phyloP scores from a whole-genome alignment of 345 rosid genomes.

The Turritis glabra region DNA sequence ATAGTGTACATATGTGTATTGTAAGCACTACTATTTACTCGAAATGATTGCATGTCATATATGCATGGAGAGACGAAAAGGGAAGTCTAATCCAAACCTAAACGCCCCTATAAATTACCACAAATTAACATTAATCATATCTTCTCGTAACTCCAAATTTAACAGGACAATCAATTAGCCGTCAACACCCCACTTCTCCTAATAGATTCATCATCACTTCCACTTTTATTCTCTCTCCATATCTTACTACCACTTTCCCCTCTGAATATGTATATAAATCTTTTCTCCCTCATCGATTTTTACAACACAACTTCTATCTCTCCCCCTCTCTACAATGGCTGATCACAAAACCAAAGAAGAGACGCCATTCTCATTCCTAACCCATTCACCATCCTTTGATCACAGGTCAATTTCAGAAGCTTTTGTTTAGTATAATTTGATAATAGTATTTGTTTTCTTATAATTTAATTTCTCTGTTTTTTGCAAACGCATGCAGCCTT shows the following conservation, averaged over 20 bases:
- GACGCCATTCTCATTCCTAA: constrained; percentile 20
- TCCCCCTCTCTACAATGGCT: constrained; percentile 26
- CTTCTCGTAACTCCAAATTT: constrained; percentile 39
- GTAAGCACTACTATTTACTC: not conserved
- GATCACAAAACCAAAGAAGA: constrained; percentile 23
- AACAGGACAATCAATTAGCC: constrained; percentile 35
- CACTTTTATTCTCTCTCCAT: constrained; percentile 18
- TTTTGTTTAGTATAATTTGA: not conserved
- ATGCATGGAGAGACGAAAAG: constrained; percentile 31
- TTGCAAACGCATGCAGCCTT: constrained; percentile 15
- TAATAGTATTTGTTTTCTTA: not conserved
- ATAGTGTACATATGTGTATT: not conserved
- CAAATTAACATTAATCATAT: constrained; percentile 40
- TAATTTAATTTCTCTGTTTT: not conserved
- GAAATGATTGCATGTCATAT: constrained; percentile 23
- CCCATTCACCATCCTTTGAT: constrained; percentile 20
- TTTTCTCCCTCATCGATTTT: constrained; percentile 18
- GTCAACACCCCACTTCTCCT: constrained; percentile 37
- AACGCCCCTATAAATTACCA: constrained; percentile 34
- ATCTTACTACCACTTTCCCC: not conserved
- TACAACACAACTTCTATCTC: not conserved
- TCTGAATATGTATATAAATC: constrained; percentile 19
- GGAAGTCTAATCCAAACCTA: constrained; percentile 40
- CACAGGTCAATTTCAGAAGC: constrained; percentile 16
- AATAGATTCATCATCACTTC: constrained; percentile 29